A percentile compares a stretch with the other conserved stretches of the same genome.
These are phyloP conservation scores for Flaveria floridana DNA, from an alignment of 140 eudicot genomes.

Conservation along the genomic window DNA sequence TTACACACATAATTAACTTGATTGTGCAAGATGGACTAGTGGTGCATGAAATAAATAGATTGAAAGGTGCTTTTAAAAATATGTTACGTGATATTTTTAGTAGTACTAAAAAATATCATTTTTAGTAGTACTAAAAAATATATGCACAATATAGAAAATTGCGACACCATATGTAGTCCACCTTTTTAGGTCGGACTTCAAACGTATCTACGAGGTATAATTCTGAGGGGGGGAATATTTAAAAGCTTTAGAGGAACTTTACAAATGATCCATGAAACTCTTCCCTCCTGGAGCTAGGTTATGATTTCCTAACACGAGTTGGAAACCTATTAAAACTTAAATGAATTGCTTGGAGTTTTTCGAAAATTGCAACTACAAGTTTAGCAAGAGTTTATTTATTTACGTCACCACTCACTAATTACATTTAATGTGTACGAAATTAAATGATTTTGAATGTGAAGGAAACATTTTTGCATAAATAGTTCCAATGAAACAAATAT, in stretches of 20 bases:
- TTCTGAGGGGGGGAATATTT: not conserved
- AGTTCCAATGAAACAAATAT: not conserved
- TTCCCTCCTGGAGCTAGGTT: not conserved
- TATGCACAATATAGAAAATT: not conserved
- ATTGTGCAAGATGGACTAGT: not conserved
- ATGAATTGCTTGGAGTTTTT: not conserved
- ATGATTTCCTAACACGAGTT: not conserved
- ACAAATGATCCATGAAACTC: not conserved
- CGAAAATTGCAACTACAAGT: not conserved
- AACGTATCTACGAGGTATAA: not conserved
- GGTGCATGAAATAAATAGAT: not conserved
- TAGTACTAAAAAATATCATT: not conserved
- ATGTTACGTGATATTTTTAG: too few species aligned
- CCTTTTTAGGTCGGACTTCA: not conserved
- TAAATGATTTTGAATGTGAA: not conserved
- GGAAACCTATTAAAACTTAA: not conserved
- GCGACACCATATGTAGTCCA: not conserved
- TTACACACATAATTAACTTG: too few species aligned
- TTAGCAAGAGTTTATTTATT: not conserved
- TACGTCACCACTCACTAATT: not conserved
- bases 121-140: too few species aligned
- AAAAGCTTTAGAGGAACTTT: not conserved
- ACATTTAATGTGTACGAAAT: not conserved
- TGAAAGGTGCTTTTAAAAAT: not conserved
- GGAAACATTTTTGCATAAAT: not conserved